phyloP scores from a whole-genome alignment of 1,284 basidiomycete genomes.

The Coniferiporia sulphurascens region DNA sequence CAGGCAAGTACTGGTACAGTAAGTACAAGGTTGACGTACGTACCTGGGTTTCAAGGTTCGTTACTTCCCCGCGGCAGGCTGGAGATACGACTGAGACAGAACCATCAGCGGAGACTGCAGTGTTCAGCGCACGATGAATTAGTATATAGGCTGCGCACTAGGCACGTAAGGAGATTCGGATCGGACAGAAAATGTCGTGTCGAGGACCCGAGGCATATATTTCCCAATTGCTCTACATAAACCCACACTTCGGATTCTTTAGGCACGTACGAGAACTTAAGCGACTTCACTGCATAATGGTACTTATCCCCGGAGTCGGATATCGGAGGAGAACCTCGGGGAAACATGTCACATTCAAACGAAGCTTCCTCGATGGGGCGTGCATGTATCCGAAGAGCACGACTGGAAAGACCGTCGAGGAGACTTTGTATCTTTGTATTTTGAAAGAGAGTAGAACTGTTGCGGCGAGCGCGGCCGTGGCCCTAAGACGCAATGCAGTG shows the following conservation, averaged over 20 bases:
- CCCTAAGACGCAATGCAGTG: too few relatives aligned
- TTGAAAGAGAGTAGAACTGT: too few relatives aligned
- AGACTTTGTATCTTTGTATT: not conserved
- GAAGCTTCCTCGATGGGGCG: not conserved
- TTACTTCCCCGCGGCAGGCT: not conserved
- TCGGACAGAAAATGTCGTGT: not conserved
- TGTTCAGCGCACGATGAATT: not conserved
- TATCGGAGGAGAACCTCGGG: not conserved
- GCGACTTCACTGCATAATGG: not conserved
- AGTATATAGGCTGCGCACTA: not conserved
- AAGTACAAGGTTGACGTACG: not conserved
- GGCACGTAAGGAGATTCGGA: not conserved
- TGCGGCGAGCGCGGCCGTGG: too few relatives aligned
- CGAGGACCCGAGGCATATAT: not conserved
- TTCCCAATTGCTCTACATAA: not conserved
- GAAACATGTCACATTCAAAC: not conserved
- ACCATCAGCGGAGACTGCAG: not conserved
- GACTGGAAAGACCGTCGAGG: not conserved
- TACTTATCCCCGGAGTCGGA: not conserved
- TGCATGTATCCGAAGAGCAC: not conserved
- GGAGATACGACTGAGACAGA: not conserved
- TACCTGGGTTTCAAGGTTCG: not conserved
- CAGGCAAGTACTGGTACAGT: not conserved
- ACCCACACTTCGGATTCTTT: too few relatives aligned
- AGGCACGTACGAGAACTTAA: too few relatives aligned